Evolutionary conservation across 1,284 basidiomycete species (phyloP).

Genomic region (Anthracocystis walkeri): DNA sequence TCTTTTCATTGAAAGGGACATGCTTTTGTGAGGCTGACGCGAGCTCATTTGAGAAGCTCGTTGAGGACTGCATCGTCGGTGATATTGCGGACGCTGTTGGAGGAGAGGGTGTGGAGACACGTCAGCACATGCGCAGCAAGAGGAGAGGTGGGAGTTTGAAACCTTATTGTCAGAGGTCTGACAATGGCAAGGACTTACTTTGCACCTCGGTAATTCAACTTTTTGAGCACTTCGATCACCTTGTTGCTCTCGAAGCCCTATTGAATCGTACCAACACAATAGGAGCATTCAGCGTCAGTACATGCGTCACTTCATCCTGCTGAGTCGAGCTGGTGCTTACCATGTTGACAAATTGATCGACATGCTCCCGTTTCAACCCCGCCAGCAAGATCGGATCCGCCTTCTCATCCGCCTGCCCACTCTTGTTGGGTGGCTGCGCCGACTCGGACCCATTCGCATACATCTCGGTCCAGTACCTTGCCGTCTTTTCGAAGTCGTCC

Average conservation of each 20-base stretch:
- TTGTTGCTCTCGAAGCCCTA: slow-evolving; percentile 77
- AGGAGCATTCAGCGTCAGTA: neutral
- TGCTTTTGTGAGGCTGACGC: slow-evolving; percentile 18
- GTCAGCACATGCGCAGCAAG: slow-evolving; percentile 11
- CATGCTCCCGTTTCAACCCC: slow-evolving; percentile 72
- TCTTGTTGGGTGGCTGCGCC: slow-evolving; percentile 58
- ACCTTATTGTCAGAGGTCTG: too few relatives aligned
- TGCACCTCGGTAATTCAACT: slow-evolving; percentile 88
- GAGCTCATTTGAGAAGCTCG: slow-evolving; percentile 52
- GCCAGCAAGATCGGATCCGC: slow-evolving; percentile 70
- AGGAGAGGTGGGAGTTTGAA: neutral
- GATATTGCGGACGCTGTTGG: slow-evolving; percentile 56
- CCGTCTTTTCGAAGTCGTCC: slow-evolving; percentile 88
- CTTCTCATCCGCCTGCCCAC: slow-evolving; percentile 43
- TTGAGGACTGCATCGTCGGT: slow-evolving; percentile 61
- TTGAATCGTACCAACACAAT: neutral
- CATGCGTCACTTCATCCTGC: too few relatives aligned
- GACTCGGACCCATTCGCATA: slow-evolving; percentile 60
- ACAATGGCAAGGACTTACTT: slow-evolving; percentile 72
- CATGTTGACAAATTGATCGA: slow-evolving; percentile 71
- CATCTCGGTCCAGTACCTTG: slow-evolving; percentile 80
- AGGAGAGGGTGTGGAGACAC: neutral
- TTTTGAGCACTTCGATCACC: slow-evolving; percentile 88
- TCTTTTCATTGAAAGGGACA: slow-evolving; percentile 13
- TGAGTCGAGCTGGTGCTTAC: slow-evolving; percentile 23